phyloP scores from a whole-genome alignment of 1,284 basidiomycete genomes.

The Takashimella tepidaria region DNA sequence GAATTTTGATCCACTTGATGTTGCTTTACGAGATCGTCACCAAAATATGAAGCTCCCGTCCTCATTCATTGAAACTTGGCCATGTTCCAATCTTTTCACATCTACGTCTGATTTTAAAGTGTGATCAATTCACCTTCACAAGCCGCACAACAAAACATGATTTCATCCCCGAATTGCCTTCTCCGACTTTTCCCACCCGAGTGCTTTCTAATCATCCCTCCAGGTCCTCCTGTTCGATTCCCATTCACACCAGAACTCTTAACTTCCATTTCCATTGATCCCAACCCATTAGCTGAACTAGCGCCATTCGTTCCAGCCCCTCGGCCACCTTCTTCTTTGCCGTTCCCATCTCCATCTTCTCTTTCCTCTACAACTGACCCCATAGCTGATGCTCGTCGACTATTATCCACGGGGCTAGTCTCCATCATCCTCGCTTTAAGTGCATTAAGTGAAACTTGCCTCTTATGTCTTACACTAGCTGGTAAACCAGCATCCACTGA shows the following conservation, averaged over 20 bases:
- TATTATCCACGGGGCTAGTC: constrained; percentile 27
- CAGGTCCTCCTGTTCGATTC: neutral
- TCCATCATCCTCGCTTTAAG: constrained; percentile 77
- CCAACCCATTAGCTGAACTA: no score
- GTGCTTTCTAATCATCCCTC: no score
- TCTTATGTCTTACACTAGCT: constrained; percentile 72
- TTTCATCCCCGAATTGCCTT: constrained; percentile 47
- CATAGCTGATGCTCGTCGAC: constrained; percentile 1
- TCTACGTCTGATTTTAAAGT: no score
- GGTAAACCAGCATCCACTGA: constrained; percentile 61
- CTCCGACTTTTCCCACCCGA: constrained; percentile 2
- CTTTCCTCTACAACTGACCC: constrained; percentile 6
- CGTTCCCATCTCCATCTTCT: neutral
- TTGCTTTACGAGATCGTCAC: no score
- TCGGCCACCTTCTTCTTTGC: neutral
- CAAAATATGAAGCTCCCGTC: no score
- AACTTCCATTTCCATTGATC: neutral
- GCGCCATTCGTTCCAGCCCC: neutral
- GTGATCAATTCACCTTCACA: constrained; percentile 46
- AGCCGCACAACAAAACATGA: constrained; percentile 47
- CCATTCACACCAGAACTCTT: neutral
- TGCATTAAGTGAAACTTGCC: constrained; percentile 77
- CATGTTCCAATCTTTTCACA: no score
- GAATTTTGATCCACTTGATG: no score
- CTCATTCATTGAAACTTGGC: no score